Evolutionary conservation across 805 yeast genomes (phyloP), one percentile per base, ranked within the genome.

Genomic region (Candida broadrunensis): DNA sequence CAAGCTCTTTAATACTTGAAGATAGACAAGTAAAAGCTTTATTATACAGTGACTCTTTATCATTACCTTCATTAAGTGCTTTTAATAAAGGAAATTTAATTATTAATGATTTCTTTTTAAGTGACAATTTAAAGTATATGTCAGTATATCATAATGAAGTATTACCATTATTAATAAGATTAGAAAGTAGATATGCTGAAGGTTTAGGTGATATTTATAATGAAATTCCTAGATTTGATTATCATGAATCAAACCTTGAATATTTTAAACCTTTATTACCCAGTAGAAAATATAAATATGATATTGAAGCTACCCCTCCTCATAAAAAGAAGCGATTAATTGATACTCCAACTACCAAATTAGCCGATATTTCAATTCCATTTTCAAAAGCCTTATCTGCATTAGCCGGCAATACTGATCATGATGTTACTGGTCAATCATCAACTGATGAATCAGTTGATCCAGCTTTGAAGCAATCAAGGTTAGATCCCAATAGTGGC

Each of bases 61-160:
- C 64, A 5, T 48, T 65, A 12, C 70, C 72, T 0, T 42, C 59
- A 0, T 46, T 65, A 17, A 49, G 44, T 3, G 47, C 54, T 1
- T 61, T 57, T 38, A 58, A 61, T 41, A 63, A 63, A 38, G 67
- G 67, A 3, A 60, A 59, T 37, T 48, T 65, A 29, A 58, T 65
- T 7, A 60, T 63, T 13, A 63, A 61, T 42, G 71, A 65, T 41
- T 62, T 65, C 45, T 65, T 65, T 43, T 51, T 65, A 26, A 56
- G 65, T 25, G 64, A 63, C 34, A 60, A 63, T 43, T 49, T 61
- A 27, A 51, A 45, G 41, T 65, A 65, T 43, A 61, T 65, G 61
- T 61, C 69, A 2, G 57, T 55, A 3, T 65, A 65, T 43, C 71
- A 65, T 45, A 65, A 65, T 41, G 68, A 65, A 33, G 59, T 65